A percentile compares a stretch with the other conserved stretches of the same genome.
phyloP scores from a whole-genome alignment of 2,329 filamentous ascomycete species.

The Aspergillus eucalypticola region DNA sequence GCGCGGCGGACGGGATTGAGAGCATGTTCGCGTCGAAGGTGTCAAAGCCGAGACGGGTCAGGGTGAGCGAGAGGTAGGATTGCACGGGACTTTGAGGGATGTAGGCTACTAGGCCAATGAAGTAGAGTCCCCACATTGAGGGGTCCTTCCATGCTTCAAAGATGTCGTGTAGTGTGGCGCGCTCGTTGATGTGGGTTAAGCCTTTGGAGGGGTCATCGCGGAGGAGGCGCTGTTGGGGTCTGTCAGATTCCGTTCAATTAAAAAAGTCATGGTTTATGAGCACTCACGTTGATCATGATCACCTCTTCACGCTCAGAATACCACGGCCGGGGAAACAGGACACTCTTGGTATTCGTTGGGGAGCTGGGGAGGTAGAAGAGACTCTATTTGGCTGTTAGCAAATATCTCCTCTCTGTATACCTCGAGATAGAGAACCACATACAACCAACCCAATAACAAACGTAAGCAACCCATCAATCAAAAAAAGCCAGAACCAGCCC shows the following conservation, averaged over 20 bases:
- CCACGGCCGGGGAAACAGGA: conserved; percentile 26
- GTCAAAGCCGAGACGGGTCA: conserved; percentile 38
- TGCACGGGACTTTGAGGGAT: conserved; percentile 53
- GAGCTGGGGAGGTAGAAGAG: conserved; percentile 32
- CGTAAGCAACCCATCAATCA: conserved; percentile 49
- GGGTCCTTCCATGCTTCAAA: conserved; percentile 48
- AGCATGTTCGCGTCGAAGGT: conserved; percentile 37
- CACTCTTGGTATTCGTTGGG: conserved; percentile 29
- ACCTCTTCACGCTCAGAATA: conserved; percentile 31
- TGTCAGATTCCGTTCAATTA: neutral
- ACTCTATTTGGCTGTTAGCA: conserved; percentile 16
- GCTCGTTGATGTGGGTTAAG: conserved; percentile 49
- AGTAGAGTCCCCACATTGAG: conserved; percentile 54
- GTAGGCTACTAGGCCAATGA: conserved; percentile 47
- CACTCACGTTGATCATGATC: conserved; percentile 31
- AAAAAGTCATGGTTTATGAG: neutral
- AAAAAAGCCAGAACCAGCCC: conserved; percentile 47
- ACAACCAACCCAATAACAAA: conserved; percentile 42
- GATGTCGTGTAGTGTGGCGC: conserved; percentile 47
- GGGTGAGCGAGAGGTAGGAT: conserved; percentile 57
- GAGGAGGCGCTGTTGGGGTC: conserved; percentile 44
- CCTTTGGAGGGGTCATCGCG: conserved; percentile 58
- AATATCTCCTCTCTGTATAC: too few relatives aligned
- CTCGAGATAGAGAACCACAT: conserved; percentile 21
- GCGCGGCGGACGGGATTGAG: conserved; percentile 29